Evolutionary conservation across 345 rosid species (phyloP), one percentile per base, ranked within the genome.

Genomic region (Gossypium australe): DNA sequence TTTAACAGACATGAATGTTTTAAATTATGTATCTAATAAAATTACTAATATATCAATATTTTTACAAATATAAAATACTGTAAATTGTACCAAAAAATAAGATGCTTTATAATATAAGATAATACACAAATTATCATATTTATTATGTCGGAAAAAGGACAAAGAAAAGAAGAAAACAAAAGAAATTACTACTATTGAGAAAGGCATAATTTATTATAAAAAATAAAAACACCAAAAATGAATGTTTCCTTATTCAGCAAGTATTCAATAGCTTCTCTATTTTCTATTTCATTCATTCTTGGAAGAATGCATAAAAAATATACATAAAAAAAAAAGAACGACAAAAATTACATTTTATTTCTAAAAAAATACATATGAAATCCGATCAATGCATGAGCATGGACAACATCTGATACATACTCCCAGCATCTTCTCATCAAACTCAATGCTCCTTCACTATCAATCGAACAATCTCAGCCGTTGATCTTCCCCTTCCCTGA

Each of bases 391-490:
- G 41, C 7, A 5, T 34, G 7, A 29, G 44, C 11, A 7, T 4
- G 22, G 67, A 38, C 24, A 63, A 63, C 13, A 63, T 17, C 66
- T 14, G 16, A 64, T 3, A 4, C 6, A 11, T 11, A 1, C 7
- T 7, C 0, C 25, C 47, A 9, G 49, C 55, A 14, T 22, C 7
- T 70, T 67, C 66, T 70, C 76, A 71, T 76, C 56, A 59, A 0
- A 51, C 44, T 24, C 71, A 34, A 72, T 81, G 79, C 38, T 72
- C 56, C 72, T 58, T 79, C 77, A 43, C 57, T 25, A 65, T 55
- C 61, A 69, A 65, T 62, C 75, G 58, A 17, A 38, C 77, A 69
- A 83, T 85, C 84, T 24, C 47, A 80, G 82, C 90, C 90, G 89
- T 88, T 80, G 85, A 82, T 84, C 71, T 11, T 69, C 14, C 22